phyloP scores from a whole-genome alignment of 2,329 filamentous ascomycete genomes.

The Didymella sp. region DNA sequence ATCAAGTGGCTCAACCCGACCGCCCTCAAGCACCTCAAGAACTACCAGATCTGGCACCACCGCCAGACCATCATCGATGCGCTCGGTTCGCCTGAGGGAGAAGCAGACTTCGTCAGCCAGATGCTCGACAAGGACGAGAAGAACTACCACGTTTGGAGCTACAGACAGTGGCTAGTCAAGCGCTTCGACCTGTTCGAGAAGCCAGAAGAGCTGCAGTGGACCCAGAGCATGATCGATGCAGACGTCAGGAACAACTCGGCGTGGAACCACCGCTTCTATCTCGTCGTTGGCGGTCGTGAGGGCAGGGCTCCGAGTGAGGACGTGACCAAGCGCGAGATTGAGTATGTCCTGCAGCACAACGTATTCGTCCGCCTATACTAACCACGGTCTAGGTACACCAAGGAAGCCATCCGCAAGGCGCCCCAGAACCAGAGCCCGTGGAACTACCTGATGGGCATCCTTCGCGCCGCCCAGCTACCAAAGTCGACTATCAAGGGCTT shows the following conservation, averaged over 20 bases:
- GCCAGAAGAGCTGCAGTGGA: conserved; percentile 71
- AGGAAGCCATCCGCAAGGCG: conserved; percentile 75
- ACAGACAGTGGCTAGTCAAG: conserved; percentile 80
- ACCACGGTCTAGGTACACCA: conserved; percentile 56
- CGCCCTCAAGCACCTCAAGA: conserved; percentile 86
- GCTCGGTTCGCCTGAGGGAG: conserved; percentile 66
- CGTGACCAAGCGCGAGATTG: conserved; percentile 75
- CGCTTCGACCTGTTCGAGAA: conserved; percentile 62
- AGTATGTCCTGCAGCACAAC: conserved; percentile 55
- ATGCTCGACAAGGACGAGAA: conserved; percentile 91
- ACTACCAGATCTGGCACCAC: conserved; percentile 96
- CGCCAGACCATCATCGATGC: conserved; percentile 64
- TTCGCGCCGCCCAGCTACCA: conserved; percentile 68
- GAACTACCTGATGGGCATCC: conserved; percentile 85
- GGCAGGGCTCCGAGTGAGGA: conserved; percentile 55
- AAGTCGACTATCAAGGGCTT: conserved; percentile 61
- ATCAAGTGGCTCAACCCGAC: conserved; percentile 85
- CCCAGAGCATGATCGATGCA: conserved; percentile 73
- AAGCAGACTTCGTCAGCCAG: conserved; percentile 75
- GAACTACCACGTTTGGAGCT: conserved; percentile 99
- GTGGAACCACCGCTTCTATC: conserved; percentile 95
- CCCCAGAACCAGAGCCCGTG: conserved; percentile 95
- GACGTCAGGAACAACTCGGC: conserved; percentile 97
- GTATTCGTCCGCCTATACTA: conserved; percentile 16
- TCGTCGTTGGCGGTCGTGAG: conserved; percentile 73